These are phyloP conservation scores for Boletus rufocinnamomeus DNA, from an alignment of 768 basidiomycete genomes.

Conservation along the genomic window DNA sequence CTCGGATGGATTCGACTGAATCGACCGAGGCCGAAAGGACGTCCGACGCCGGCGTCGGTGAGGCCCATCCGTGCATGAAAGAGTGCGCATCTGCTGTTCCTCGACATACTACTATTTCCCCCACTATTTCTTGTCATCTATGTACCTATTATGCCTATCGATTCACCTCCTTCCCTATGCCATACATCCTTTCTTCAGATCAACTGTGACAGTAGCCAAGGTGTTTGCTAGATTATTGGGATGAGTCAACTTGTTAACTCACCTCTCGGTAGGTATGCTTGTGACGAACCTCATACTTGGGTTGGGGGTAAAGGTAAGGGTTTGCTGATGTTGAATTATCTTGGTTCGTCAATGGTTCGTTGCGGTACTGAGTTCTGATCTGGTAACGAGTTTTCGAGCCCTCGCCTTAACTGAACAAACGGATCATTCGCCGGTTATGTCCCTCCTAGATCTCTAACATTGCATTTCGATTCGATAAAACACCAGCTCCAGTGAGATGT, in stretches of 20 bases:
- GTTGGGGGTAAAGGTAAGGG: too few species aligned
- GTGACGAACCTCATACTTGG: too few species aligned
- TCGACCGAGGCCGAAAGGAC: conserved; percentile 48
- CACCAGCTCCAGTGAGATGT: background rate
- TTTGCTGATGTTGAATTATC: too few species aligned
- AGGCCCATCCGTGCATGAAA: conserved; percentile 30
- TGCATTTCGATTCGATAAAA: background rate
- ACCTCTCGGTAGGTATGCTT: too few species aligned
- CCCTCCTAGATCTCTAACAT: background rate
- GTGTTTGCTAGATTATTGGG: background rate
- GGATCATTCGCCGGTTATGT: background rate
- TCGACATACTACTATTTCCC: background rate
- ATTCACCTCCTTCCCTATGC: conserved; percentile 25
- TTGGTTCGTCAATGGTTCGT: too few species aligned
- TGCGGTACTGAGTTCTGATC: too few species aligned
- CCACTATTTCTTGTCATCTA: conserved; percentile 17
- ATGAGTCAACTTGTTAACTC: conserved; percentile 8
- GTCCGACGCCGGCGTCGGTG: conserved; percentile 38
- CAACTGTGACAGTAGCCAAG: background rate
- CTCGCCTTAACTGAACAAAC: background rate
- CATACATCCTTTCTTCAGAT: conserved; percentile 13
- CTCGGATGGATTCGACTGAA: conserved; percentile 45
- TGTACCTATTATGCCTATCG: conserved; percentile 38
- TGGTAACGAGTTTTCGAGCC: background rate
- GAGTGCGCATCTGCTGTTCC: background rate